A percentile compares a stretch with the other conserved stretches of the same genome.
These are phyloP conservation scores for Saccharomyces paradoxus DNA, from an alignment of 805 yeast genomes.

Conservation along the genomic window DNA sequence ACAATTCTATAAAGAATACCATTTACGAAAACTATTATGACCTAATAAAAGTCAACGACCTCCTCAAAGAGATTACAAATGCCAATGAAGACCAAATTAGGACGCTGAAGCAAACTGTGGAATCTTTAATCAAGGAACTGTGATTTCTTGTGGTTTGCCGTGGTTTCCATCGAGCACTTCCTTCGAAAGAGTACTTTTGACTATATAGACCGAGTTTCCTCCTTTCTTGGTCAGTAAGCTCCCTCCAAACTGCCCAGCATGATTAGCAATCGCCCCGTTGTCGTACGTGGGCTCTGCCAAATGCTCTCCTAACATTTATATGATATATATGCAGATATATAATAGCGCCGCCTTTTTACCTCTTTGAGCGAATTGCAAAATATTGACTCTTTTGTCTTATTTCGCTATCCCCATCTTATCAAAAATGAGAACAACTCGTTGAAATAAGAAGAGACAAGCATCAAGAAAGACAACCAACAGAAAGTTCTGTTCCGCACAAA, in stretches of 20 bases:
- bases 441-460: not conserved
- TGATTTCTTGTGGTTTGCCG: not conserved
- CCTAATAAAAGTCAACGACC: conserved; percentile 55
- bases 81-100: conserved; percentile 8
- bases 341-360: not conserved
- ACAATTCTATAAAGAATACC: conserved; percentile 52
- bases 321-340: not conserved
- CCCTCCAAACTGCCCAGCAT: not conserved
- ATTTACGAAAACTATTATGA: conserved; percentile 72
- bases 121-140: not conserved
- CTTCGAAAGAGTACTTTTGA: not conserved
- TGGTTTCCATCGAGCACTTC: not conserved
- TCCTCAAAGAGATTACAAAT: conserved; percentile 31
- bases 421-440: not conserved
- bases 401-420: not conserved
- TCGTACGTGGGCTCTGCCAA: not conserved
- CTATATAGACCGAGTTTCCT: not conserved
- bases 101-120: conserved; percentile 11
- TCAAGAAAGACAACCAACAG: not conserved
- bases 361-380: not conserved
- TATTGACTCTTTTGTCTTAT: not conserved
- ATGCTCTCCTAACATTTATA: not conserved
- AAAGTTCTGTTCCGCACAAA: not conserved
- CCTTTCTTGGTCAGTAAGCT: not conserved
- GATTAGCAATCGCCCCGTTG: not conserved